Percentiles rank a stretch among this genome's conserved stretches.
These are phyloP conservation scores for Salix caprea DNA, from an alignment of 345 rosid genomes.

Conservation along the genomic window DNA sequence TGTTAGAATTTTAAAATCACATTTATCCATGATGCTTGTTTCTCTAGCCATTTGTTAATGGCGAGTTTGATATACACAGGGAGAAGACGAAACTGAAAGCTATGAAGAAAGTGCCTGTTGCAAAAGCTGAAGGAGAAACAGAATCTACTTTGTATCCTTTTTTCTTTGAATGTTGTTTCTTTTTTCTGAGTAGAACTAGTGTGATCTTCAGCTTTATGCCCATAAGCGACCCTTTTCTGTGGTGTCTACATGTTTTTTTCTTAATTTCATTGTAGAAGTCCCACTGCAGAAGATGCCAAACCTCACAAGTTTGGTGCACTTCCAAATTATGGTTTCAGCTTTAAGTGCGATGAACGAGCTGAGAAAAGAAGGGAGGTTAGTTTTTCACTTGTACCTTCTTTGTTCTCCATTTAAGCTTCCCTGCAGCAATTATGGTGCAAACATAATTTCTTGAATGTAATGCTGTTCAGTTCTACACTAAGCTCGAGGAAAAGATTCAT, in stretches of 20 bases:
- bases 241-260: constrained; percentile 9
- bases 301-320: constrained; percentile 62
- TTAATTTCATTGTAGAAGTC: constrained; percentile 50
- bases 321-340: constrained; percentile 97
- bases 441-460: constrained; percentile 7
- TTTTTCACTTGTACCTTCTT: constrained; percentile 12
- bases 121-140: constrained; percentile 56
- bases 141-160: constrained; percentile 69
- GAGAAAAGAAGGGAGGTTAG: constrained; percentile 96
- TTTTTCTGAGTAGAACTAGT: constrained; percentile 4
- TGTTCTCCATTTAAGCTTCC: constrained; percentile 3
- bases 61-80: constrained; percentile 43
- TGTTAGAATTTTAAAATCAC: not conserved
- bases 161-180: constrained; percentile 16
- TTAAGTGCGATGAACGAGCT: constrained; percentile 94
- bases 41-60: constrained; percentile 20
- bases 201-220: constrained; percentile 3
- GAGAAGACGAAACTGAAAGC: constrained; percentile 54
- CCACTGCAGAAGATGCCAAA: constrained; percentile 58
- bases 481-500: constrained; percentile 95
- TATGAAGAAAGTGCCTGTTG: constrained; percentile 47
- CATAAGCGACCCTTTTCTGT: not conserved
- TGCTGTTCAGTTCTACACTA: constrained; percentile 70
- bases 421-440: not conserved
- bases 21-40: constrained; percentile 2